phyloP scores from a whole-genome alignment of 2,329 filamentous ascomycete species.

The Talaromyces pinophilus region DNA sequence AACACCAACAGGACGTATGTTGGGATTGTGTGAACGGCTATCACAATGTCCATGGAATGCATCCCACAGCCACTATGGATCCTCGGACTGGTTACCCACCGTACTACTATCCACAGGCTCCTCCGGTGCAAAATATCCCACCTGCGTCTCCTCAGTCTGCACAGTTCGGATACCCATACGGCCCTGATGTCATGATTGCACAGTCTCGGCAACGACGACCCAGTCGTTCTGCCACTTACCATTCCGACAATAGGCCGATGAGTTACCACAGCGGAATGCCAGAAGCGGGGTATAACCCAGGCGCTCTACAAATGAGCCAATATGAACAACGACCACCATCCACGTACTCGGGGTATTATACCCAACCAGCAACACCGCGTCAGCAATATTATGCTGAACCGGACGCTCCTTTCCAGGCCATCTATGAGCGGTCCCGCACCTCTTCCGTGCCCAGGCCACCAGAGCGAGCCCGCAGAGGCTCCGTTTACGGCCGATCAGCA shows the following conservation, averaged over 20 bases:
- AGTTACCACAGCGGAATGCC: conserved; percentile 42
- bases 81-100: conserved; percentile 33
- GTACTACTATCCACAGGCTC: conserved; percentile 32
- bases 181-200: conserved; percentile 37
- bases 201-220: conserved; percentile 32
- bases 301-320: conserved; percentile 31
- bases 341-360: conserved; percentile 42
- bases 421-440: conserved; percentile 36
- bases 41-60: conserved; percentile 29
- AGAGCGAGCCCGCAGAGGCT: conserved; percentile 37
- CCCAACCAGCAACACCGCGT: conserved; percentile 32
- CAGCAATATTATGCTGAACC: conserved; percentile 32
- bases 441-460: conserved; percentile 39
- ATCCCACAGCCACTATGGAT: conserved; percentile 37
- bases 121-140: conserved; percentile 33
- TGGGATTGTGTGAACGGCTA: conserved; percentile 38
- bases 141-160: conserved; percentile 32
- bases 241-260: conserved; percentile 35
- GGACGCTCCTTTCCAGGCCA: conserved; percentile 28
- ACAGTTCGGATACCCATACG: conserved; percentile 33
- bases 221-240: conserved; percentile 40
- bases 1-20: conserved; percentile 34
- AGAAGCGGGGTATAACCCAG: conserved; percentile 35
- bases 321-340: conserved; percentile 42
- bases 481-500: conserved; percentile 38